Evolutionary conservation across 169 alveolate species (phyloP).

Genomic region (Eimeria zaria): DNA sequence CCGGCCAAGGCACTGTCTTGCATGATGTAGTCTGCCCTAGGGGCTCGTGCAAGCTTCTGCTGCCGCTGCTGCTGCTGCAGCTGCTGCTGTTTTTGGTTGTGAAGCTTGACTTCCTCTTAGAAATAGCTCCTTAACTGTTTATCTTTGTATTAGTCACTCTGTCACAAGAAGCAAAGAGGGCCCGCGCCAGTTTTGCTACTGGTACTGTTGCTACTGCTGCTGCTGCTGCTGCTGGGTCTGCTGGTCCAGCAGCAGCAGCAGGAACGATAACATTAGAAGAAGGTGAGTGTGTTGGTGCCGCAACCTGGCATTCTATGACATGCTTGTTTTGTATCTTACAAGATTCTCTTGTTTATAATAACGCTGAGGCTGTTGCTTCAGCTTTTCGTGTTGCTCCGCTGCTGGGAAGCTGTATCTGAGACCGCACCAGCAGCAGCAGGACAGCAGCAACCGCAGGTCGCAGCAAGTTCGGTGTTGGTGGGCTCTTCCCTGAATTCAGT

Average conservation of each 20-base stretch:
- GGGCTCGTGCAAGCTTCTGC: constrained; percentile 34
- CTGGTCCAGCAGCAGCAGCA: neutral
- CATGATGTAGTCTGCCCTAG: constrained; percentile 10
- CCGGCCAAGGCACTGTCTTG: constrained; percentile 2
- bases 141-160: neutral
- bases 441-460: neutral
- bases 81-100: neutral
- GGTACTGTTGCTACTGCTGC: too few relatives aligned
- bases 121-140: neutral
- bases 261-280: neutral
- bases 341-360: neutral
- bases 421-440: constrained; percentile 19
- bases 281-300: neutral
- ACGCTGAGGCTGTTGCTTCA: neutral
- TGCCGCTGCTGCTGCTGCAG: neutral
- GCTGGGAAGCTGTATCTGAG: neutral
- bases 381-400: neutral
- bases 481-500: neutral
- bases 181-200: neutral
- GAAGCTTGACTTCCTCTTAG: neutral
- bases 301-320: neutral
- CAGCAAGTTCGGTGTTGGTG: neutral
- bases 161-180: neutral
- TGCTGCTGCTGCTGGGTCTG: constrained; percentile 5
- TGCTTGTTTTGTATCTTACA: neutral